phyloP scores from a whole-genome alignment of 2,329 filamentous ascomycete genomes.

The Akanthomyces uredinophilus region DNA sequence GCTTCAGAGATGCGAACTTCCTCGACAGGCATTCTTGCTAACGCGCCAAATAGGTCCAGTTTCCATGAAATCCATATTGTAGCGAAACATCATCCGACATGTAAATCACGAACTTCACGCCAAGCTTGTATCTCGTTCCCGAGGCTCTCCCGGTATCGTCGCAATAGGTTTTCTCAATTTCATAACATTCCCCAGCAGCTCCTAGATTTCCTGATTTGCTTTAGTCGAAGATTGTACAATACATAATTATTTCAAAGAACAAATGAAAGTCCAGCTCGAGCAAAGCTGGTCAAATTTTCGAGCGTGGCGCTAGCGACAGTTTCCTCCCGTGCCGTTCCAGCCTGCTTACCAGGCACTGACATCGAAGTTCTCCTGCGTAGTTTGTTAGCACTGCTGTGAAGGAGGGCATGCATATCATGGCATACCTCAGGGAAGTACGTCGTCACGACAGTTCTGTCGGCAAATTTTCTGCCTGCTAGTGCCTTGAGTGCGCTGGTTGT shows the following conservation, averaged over 20 bases:
- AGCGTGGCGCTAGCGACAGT: background rate
- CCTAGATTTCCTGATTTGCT: conserved; percentile 6
- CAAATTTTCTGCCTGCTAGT: conserved; percentile 93
- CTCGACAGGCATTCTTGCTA: background rate
- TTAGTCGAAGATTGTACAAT: conserved; percentile 7
- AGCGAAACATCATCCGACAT: background rate
- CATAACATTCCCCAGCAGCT: background rate
- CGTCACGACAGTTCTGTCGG: conserved; percentile 90
- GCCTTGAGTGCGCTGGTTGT: conserved; percentile 81
- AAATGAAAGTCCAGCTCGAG: background rate
- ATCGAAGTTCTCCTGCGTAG: conserved; percentile 82
- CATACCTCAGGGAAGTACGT: conserved; percentile 92
- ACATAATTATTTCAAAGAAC: conserved; percentile 10
- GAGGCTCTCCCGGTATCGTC: background rate
- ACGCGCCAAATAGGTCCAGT: background rate
- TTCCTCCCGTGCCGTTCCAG: background rate
- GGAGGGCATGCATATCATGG: background rate
- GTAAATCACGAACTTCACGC: background rate
- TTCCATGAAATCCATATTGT: background rate
- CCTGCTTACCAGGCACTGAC: conserved; percentile 70
- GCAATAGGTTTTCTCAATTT: background rate
- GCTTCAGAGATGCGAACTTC: background rate
- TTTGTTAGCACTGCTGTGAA: conserved; percentile 26
- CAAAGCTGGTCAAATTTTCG: background rate
- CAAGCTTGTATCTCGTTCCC: background rate